Base-by-base conservation (phyloP, 352 stramenopile genomes). In the Pythium phragmiticola region DNA sequence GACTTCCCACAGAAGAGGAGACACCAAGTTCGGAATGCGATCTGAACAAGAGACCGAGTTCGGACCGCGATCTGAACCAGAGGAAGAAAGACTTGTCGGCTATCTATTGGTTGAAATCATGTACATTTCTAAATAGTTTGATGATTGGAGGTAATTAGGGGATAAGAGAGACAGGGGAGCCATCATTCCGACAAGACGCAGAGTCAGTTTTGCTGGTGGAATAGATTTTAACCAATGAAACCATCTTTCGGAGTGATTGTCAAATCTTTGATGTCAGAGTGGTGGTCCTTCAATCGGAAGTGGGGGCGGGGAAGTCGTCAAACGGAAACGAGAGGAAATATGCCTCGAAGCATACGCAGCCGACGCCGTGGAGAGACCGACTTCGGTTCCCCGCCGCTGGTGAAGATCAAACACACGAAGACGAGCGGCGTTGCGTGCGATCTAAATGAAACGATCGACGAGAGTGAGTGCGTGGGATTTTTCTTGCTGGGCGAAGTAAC, bases 361-460 rank as follows among this genome's bases (percentile, higher is more conserved):
- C 4, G 42, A 3, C 37, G 21, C 37, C 2, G 13, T 19, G 42
- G 6, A 4, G 26, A 7, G 23, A 36, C 8, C 1, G 13, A 17
- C 9, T 12, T 48, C 39, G 59, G 26, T 1, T 51, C 45, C 5
- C 34, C 36, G 33, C 45, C 39, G 17, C 33, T 52, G 1, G 34
- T 41, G 41, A 55, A 14, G 28, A 45, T 60, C 4, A 39, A 33
- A 19, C 41, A 28, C 34, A 28, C 42, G 46, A 51, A 49, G 36
- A 49, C 19, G 23, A 42, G 57, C 28, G 13, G 59, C 34, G 26
- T n/a, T 0, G 48, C 61, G 37, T 68, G 61, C 37, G 61, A 58
- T 42, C 47, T 68, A 26, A 59, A 68, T 47, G 61, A 68, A 16
- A 63, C 61, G 17, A 59, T 68, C 46, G 61, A 68, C 57, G 61